phyloP scores from a whole-genome alignment of 441 rosid species.

The Capsella rubella region DNA sequence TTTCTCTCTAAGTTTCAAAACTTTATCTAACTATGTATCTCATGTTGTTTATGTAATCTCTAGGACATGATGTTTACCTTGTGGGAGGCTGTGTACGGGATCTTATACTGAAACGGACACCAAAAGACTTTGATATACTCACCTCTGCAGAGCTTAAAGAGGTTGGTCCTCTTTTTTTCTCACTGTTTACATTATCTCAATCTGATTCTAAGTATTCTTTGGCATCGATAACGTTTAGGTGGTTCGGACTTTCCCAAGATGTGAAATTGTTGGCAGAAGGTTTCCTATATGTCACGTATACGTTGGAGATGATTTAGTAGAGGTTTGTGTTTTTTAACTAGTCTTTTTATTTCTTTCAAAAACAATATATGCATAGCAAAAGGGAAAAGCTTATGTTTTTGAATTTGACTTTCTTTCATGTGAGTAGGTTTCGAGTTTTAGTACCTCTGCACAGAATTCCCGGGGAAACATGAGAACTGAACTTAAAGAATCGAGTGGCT shows the following conservation, averaged over 20 bases:
- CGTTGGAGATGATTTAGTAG: conserved; percentile 58
- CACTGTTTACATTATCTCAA: neutral
- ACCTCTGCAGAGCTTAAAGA: conserved; percentile 86
- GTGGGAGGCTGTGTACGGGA: conserved; percentile 96
- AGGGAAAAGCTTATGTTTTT: neutral
- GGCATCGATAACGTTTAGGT: conserved; percentile 54
- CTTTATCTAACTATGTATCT: neutral
- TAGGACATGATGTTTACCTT: conserved; percentile 82
- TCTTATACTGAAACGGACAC: conserved; percentile 74
- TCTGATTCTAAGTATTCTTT: conserved; percentile 18
- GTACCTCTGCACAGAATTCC: conserved; percentile 56
- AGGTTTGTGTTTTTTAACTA: conserved; percentile 57
- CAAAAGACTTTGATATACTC: conserved; percentile 81
- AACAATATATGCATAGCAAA: conserved; percentile 6
- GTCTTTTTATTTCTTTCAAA: neutral
- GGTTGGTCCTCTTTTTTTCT: conserved; percentile 46
- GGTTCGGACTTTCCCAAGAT: conserved; percentile 60
- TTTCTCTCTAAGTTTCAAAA: neutral
- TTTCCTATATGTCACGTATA: conserved; percentile 95
- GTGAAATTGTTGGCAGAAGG: conserved; percentile 80
- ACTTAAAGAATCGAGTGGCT: conserved; percentile 49
- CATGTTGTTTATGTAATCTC: neutral
- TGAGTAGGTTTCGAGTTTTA: conserved; percentile 86
- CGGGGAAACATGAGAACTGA: conserved; percentile 42
- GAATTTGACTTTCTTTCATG: conserved; percentile 12